A percentile compares a stretch with the other conserved stretches of the same genome.
Conservation (phyloP, 2,329 filamentous ascomycete species). For the Colletotrichum sp. region DNA sequence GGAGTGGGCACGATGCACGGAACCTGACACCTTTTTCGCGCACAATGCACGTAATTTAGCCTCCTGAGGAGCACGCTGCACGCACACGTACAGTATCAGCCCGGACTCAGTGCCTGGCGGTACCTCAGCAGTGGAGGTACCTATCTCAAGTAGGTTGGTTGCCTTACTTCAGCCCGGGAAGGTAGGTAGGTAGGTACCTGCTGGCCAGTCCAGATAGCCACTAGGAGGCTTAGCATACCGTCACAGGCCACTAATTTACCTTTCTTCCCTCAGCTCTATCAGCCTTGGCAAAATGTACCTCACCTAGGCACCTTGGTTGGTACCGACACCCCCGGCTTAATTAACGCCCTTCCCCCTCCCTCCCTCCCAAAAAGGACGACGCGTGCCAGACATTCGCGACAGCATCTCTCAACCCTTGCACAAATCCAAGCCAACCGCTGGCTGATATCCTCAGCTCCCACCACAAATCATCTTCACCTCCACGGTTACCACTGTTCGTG, state of each 20-base stretch:
- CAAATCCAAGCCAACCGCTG: neutral
- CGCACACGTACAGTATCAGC: neutral
- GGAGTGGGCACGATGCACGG: neutral
- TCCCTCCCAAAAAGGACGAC: slow-evolving; percentile 13
- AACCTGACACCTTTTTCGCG: neutral
- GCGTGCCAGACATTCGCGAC: slow-evolving; percentile 19
- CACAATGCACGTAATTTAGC: neutral
- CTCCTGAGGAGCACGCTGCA: neutral
- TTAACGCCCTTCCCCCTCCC: slow-evolving; percentile 10
- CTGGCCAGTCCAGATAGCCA: neutral
- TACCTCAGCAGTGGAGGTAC: neutral
- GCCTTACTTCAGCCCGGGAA: neutral
- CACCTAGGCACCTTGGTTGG: neutral
- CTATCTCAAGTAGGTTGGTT: neutral
- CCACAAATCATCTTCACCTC: neutral
- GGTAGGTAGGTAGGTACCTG: neutral
- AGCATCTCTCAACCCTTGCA: slow-evolving; percentile 13
- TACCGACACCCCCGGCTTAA: neutral
- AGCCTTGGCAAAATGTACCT: neutral
- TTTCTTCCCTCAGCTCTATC: neutral
- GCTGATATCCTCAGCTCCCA: slow-evolving; percentile 6
- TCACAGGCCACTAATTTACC: neutral
- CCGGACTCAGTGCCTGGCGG: neutral
- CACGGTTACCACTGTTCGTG: neutral
- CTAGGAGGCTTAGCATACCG: neutral